A percentile compares a stretch with the other conserved stretches of the same genome.
Evolutionary conservation across 176 grass and related monocot species (phyloP).

Genomic region (Oropetium thomaeum): DNA sequence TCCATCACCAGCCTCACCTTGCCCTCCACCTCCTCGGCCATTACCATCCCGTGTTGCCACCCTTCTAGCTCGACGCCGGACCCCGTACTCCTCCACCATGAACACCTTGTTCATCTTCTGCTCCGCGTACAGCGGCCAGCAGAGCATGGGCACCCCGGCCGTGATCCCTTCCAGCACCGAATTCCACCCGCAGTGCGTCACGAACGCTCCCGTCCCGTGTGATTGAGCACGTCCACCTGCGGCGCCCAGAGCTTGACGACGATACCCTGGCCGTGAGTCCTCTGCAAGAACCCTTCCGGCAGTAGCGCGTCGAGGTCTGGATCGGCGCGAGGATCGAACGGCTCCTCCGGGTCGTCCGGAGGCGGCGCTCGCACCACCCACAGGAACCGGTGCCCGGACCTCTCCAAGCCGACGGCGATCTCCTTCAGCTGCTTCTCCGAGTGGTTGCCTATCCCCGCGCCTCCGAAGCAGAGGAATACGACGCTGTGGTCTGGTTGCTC

Average conservation of each 20-base stretch:
- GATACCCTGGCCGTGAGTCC: conserved; percentile 33
- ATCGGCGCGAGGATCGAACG: conserved; percentile 13
- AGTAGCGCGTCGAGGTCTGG: conserved; percentile 45
- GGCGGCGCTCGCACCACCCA: conserved; percentile 23
- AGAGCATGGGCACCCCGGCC: conserved; percentile 27
- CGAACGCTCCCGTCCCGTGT: conserved; percentile 45
- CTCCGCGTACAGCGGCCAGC: conserved; percentile 37
- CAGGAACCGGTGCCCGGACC: no score
- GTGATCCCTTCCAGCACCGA: conserved; percentile 37
- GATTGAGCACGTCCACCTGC: conserved; percentile 64
- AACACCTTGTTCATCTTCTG: conserved; percentile 61
- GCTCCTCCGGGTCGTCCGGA: conserved; percentile 19
- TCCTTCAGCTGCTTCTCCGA: conserved; percentile 14
- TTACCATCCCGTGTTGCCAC: not conserved
- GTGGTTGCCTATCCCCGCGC: not conserved
- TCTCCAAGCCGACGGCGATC: conserved; percentile 49
- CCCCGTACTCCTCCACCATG: conserved; percentile 30
- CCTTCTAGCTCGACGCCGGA: conserved; percentile 21
- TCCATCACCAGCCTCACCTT: conserved; percentile 32
- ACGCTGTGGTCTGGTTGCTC: conserved; percentile 45
- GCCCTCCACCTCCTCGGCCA: conserved; percentile 6
- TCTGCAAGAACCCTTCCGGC: conserved; percentile 53
- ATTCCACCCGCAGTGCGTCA: conserved; percentile 66
- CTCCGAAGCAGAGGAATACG: conserved; percentile 63
- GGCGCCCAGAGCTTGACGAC: conserved; percentile 56